Evolutionary conservation across 352 stramenopile species (phyloP).

Genomic region (Pythium insidiosum): DNA sequence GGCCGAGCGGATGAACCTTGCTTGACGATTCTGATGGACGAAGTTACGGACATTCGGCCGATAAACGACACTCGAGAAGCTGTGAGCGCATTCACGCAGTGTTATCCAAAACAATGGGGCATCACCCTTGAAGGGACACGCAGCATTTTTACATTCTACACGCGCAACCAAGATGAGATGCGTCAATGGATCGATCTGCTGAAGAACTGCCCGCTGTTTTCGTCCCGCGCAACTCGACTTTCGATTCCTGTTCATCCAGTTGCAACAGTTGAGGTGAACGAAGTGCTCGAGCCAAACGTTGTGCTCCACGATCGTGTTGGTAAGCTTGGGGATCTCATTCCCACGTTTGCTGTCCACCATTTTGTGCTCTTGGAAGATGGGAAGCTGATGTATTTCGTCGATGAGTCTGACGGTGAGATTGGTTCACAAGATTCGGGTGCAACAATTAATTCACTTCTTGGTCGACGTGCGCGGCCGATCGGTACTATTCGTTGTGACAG

Average conservation of each 20-base stretch:
- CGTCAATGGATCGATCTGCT: constrained; percentile 80
- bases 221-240: constrained; percentile 18
- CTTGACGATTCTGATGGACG: constrained; percentile 69
- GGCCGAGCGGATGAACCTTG: constrained; percentile 61
- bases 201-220: constrained; percentile 83
- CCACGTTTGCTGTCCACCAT: constrained; percentile 51
- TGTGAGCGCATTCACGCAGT: constrained; percentile 73
- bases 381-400: constrained; percentile 76
- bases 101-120: constrained; percentile 81
- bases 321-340: constrained; percentile 71
- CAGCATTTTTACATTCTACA: constrained; percentile 85
- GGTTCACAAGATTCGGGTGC: not conserved
- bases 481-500: constrained; percentile 72
- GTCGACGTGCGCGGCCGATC: constrained; percentile 64
- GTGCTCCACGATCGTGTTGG: constrained; percentile 60
- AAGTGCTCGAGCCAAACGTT: constrained; percentile 54
- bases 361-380: constrained; percentile 76
- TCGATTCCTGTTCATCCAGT: constrained; percentile 81
- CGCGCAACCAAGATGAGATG: constrained; percentile 68
- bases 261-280: constrained; percentile 67
- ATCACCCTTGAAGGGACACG: constrained; percentile 74
- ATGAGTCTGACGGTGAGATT: constrained; percentile 41
- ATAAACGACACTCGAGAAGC: constrained; percentile 76
- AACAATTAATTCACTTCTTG: not conserved
- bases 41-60: constrained; percentile 77